Conservation (phyloP, 1,139 yeast genomes). For the Lodderomyces elongisporus region DNA sequence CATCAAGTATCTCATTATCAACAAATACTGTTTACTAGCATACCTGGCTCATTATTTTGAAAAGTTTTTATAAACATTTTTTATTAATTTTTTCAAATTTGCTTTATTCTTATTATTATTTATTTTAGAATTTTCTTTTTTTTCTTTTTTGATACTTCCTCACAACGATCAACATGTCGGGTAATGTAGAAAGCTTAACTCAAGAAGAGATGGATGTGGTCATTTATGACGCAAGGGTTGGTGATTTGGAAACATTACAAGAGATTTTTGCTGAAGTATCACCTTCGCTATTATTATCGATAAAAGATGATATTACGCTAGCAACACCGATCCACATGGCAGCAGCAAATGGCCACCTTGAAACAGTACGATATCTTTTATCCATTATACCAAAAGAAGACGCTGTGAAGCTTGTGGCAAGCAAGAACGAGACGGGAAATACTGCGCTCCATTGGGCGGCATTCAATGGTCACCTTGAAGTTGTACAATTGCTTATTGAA, state of each 20-base stretch:
- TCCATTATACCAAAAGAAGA: conserved; percentile 43
- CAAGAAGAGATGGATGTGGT: conserved; percentile 83
- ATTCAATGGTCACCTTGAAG: conserved; percentile 72
- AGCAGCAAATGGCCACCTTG: conserved; percentile 87
- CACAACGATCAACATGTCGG: conserved; percentile 1
- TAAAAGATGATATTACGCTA: conserved; percentile 58
- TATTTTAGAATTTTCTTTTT: no score
- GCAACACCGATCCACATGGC: conserved; percentile 92
- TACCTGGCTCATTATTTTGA: no score
- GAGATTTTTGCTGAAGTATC: conserved; percentile 63
- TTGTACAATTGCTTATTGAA: conserved; percentile 67
- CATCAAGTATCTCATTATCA: no score
- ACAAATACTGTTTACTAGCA: no score
- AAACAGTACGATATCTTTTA: conserved; percentile 57
- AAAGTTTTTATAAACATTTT: no score
- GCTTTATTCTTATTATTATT: no score
- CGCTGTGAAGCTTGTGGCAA: conserved; percentile 45
- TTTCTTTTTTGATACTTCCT: no score
- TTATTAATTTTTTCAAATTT: no score
- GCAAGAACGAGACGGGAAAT: conserved; percentile 75
- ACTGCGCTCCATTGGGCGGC: conserved; percentile 97
- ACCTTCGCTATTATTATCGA: conserved; percentile 42
- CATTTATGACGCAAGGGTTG: conserved; percentile 78
- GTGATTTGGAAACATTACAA: conserved; percentile 71
- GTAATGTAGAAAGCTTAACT: conserved; percentile 14